Percentiles rank a stretch among this genome's conserved stretches.
phyloP scores from a whole-genome alignment of 2,329 filamentous ascomycete genomes.

The Fusarium palustre region DNA sequence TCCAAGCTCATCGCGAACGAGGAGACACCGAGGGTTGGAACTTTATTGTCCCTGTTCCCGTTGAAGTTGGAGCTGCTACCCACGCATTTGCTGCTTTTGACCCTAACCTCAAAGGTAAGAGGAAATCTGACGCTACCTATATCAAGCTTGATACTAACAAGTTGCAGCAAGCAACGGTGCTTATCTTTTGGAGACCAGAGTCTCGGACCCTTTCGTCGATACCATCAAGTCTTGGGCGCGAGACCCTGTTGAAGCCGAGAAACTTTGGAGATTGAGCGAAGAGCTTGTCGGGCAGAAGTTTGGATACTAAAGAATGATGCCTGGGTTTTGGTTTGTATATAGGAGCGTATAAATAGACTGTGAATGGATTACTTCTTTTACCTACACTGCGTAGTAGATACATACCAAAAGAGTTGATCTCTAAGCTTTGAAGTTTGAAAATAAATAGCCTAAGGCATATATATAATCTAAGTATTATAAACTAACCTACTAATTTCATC shows the following conservation, averaged over 20 bases:
- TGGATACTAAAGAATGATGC: slow-evolving; percentile 31
- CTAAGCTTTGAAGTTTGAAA: no score
- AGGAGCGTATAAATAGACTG: background rate
- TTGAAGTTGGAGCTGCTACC: slow-evolving; percentile 50
- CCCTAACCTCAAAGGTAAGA: slow-evolving; percentile 48
- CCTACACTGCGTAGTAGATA: no score
- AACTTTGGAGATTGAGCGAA: slow-evolving; percentile 61
- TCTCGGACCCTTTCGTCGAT: slow-evolving; percentile 49
- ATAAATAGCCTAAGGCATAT: no score
- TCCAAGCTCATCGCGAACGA: slow-evolving; percentile 35
- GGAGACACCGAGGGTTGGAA: slow-evolving; percentile 44
- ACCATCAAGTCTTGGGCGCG: slow-evolving; percentile 49
- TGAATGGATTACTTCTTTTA: background rate
- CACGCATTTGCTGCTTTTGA: slow-evolving; percentile 55
- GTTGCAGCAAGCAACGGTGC: slow-evolving; percentile 48
- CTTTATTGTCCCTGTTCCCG: slow-evolving; percentile 34
- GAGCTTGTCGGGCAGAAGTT: slow-evolving; percentile 59
- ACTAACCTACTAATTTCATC: no score
- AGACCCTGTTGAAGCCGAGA: slow-evolving; percentile 54
- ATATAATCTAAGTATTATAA: no score
- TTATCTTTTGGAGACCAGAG: slow-evolving; percentile 50
- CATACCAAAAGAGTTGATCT: no score
- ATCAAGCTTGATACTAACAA: background rate
- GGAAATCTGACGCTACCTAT: accelerated
- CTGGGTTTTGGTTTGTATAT: background rate